phyloP scores from a whole-genome alignment of 2,329 filamentous ascomycete genomes.

The Cladophialophora exuberans region DNA sequence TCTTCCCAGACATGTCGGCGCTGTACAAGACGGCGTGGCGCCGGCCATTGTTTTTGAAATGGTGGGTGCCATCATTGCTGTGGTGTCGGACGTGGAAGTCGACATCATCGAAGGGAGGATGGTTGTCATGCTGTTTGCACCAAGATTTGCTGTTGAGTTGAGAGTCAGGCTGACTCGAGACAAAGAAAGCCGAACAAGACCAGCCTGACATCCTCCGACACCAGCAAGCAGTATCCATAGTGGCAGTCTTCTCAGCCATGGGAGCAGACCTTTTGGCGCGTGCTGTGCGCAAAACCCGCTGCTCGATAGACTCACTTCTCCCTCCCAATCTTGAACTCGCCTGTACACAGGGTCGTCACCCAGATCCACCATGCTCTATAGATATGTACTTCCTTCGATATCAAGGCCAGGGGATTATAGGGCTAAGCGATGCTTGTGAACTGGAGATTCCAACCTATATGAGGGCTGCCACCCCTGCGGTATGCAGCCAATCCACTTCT shows the following conservation, averaged over 20 bases:
- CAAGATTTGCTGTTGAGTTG: not conserved
- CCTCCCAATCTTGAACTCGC: not conserved
- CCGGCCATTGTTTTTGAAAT: not conserved
- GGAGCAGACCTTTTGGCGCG: not conserved
- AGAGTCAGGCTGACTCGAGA: not conserved
- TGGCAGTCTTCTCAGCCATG: not conserved
- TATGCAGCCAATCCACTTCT: no score
- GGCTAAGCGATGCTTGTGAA: no score
- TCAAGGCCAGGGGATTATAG: no score
- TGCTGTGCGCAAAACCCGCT: not conserved
- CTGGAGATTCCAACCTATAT: no score
- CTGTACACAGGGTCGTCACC: not conserved
- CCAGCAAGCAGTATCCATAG: constrained; percentile 1
- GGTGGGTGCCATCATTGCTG: not conserved
- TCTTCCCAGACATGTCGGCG: no score
- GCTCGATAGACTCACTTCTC: not conserved
- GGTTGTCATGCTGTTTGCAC: not conserved
- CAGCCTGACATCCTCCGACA: not conserved
- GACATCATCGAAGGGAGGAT: not conserved
- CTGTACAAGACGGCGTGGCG: not conserved
- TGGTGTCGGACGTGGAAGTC: not conserved
- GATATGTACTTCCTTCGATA: not conserved
- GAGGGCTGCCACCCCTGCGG: no score
- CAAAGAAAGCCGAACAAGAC: not conserved
- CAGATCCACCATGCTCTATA: not conserved